Percentiles rank a stretch among this genome's conserved stretches.
Evolutionary conservation across 768 basidiomycete genomes (phyloP).

Genomic region (Gloeopeniophorella convolvens): DNA sequence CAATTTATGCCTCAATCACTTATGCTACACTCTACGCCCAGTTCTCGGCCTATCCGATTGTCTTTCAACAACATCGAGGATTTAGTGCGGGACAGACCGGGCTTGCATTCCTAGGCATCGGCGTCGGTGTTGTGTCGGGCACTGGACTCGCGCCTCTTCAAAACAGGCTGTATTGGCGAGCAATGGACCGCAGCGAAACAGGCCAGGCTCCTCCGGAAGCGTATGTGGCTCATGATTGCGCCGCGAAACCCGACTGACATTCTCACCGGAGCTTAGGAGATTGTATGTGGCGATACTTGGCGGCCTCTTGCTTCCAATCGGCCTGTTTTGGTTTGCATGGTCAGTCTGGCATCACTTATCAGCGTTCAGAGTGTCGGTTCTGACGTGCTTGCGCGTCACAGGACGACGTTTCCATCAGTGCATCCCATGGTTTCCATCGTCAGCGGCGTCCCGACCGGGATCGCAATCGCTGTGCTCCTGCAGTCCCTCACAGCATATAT

Average conservation of each 20-base stretch:
- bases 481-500: slow-evolving; percentile 62
- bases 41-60: slow-evolving; percentile 56
- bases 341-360: slow-evolving; percentile 26
- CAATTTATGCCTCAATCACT: slow-evolving; percentile 53
- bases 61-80: slow-evolving; percentile 47
- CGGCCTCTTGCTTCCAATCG: slow-evolving; percentile 45
- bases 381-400: slow-evolving; percentile 21
- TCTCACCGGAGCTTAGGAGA: too few species aligned
- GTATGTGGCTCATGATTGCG: too few species aligned
- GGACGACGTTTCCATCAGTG: slow-evolving; percentile 44
- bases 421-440: slow-evolving; percentile 67
- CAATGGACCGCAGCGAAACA: slow-evolving; percentile 40
- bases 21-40: slow-evolving; percentile 60
- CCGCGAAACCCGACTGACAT: too few species aligned
- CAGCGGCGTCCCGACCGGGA: slow-evolving; percentile 61
- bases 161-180: slow-evolving; percentile 45
- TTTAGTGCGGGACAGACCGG: slow-evolving; percentile 51
- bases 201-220: slow-evolving; percentile 57
- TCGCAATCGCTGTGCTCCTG: slow-evolving; percentile 57
- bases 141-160: slow-evolving; percentile 47
- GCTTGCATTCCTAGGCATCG: slow-evolving; percentile 60
- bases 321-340: slow-evolving; percentile 68
- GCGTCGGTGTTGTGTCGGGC: slow-evolving; percentile 48
- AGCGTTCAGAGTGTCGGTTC: too few species aligned
- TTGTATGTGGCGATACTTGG: slow-evolving; percentile 53